Evolutionary conservation across 176 grass and related monocot genomes (phyloP).

Genomic region (Themeda triandra): DNA sequence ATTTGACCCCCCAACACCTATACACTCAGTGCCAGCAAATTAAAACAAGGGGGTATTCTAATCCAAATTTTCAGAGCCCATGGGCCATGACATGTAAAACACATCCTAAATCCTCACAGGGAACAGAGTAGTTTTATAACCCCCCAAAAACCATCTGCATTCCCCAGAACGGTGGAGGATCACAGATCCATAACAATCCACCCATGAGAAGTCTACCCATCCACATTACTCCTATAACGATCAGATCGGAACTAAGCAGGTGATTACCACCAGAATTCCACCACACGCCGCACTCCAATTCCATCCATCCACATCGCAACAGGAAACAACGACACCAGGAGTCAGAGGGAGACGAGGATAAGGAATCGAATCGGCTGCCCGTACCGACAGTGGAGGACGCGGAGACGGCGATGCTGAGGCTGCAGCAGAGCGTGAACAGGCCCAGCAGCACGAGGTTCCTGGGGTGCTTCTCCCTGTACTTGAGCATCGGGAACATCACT

Average conservation of each 20-base stretch:
- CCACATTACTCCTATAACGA: not conserved
- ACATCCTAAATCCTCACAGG: not conserved
- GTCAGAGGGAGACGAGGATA: not conserved
- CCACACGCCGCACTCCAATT: not conserved
- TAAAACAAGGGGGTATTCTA: not conserved
- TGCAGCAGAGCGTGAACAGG: constrained; percentile 59
- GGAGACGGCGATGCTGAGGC: constrained; percentile 40
- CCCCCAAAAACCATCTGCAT: not conserved
- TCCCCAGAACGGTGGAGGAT: not conserved
- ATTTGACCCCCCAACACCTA: no score
- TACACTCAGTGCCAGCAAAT: no score
- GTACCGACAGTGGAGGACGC: constrained; percentile 41
- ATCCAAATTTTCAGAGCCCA: not conserved
- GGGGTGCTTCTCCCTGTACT: constrained; percentile 48
- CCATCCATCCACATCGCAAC: not conserved
- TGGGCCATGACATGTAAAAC: not conserved
- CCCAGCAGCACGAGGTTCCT: constrained; percentile 48
- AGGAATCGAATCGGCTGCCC: not conserved
- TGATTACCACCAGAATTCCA: not conserved
- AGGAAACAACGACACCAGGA: not conserved
- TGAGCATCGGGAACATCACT: constrained; percentile 60
- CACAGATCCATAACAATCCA: not conserved
- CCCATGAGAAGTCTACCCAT: not conserved
- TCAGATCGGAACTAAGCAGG: not conserved
- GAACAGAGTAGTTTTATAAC: not conserved